phyloP scores from a whole-genome alignment of 2,329 filamentous ascomycete species.

The Scytalidium sp. region DNA sequence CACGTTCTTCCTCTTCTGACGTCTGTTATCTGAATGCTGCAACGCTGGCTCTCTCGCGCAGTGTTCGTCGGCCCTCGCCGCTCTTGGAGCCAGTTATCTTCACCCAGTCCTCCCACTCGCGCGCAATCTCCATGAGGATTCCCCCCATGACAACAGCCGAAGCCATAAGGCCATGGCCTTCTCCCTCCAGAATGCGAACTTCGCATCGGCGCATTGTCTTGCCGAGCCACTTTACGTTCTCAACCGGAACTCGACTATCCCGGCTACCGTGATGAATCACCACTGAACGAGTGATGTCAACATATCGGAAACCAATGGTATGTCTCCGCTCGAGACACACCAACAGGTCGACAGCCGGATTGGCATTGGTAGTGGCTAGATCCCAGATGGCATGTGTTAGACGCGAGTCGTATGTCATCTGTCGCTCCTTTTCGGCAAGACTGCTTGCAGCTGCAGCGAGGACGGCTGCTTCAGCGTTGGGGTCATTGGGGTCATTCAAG shows the following conservation, averaged over 20 bases:
- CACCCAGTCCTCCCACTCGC: slow-evolving; percentile 90
- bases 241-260: slow-evolving; percentile 88
- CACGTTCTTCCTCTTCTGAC: background rate
- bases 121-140: slow-evolving; percentile 90
- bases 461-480: slow-evolving; percentile 27
- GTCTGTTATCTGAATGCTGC: slow-evolving; percentile 23
- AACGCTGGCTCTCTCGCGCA: slow-evolving; percentile 28
- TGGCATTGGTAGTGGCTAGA: slow-evolving; percentile 83
- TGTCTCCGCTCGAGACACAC: slow-evolving; percentile 90
- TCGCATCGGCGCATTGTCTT: slow-evolving; percentile 93
- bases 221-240: slow-evolving; percentile 92
- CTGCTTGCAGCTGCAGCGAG: slow-evolving; percentile 54
- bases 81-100: slow-evolving; percentile 45
- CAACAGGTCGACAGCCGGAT: slow-evolving; percentile 88
- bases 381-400: slow-evolving; percentile 95
- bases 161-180: slow-evolving; percentile 95
- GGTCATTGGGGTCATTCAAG: slow-evolving; percentile 22
- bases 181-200: slow-evolving; percentile 83
- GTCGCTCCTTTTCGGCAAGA: slow-evolving; percentile 67
- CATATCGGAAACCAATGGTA: slow-evolving; percentile 92
- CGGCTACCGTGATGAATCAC: slow-evolving; percentile 92
- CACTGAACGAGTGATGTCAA: slow-evolving; percentile 87
- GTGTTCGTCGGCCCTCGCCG: slow-evolving; percentile 21
- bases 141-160: slow-evolving; percentile 89
- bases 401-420: slow-evolving; percentile 74